Evolutionary conservation across 2,329 filamentous ascomycete species (phyloP).

Genomic region (Byssoonygena ceratinophila): DNA sequence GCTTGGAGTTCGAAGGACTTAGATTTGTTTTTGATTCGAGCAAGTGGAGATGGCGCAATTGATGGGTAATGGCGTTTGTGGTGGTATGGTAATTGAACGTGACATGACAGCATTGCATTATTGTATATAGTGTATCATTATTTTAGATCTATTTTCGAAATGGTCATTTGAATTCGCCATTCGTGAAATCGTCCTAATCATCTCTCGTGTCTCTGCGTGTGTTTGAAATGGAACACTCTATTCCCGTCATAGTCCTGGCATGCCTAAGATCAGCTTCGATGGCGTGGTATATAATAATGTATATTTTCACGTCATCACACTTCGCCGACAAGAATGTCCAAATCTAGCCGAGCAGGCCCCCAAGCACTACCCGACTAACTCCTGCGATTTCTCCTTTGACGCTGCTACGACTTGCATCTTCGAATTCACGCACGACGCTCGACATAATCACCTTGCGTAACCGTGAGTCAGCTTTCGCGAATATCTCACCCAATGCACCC

Average conservation of each 20-base stretch:
- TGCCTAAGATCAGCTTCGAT: too few species aligned
- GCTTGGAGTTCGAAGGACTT: conserved; percentile 1
- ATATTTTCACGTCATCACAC: background rate
- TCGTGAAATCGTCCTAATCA: background rate
- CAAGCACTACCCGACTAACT: conserved; percentile 78
- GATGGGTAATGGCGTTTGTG: background rate
- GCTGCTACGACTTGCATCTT: conserved; percentile 67
- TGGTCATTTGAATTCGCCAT: background rate
- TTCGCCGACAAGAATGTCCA: background rate
- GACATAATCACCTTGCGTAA: conserved; percentile 83
- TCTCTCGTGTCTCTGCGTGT: too few species aligned
- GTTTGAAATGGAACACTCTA: too few species aligned
- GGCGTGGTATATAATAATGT: too few species aligned
- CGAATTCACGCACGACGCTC: conserved; percentile 81
- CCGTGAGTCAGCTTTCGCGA: conserved; percentile 76
- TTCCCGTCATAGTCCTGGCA: too few species aligned
- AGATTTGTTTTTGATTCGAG: background rate
- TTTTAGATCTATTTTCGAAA: background rate
- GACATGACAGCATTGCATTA: conserved; percentile 10
- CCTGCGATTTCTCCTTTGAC: conserved; percentile 73
- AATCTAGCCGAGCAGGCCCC: conserved; percentile 57
- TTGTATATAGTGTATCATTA: conserved; percentile 12
- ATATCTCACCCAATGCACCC: conserved; percentile 65
- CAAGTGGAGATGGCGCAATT: background rate
- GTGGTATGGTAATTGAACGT: conserved; percentile 1